These are phyloP conservation scores for Aspergillus novofumigatus DNA, from an alignment of 2,329 filamentous ascomycete genomes.

Conservation along the genomic window DNA sequence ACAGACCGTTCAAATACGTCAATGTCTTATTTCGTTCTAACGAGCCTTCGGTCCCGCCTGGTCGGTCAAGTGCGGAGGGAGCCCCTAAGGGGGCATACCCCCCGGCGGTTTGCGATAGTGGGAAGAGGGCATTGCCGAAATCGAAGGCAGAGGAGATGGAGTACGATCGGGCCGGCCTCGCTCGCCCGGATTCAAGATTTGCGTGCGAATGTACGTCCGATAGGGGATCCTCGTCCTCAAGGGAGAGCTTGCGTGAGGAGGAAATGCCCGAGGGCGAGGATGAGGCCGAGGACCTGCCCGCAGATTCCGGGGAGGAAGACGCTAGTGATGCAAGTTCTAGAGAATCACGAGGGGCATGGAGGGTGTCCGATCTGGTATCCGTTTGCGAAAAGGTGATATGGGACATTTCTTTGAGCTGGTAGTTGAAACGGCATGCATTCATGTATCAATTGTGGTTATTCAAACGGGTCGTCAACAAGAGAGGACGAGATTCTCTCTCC, in stretches of 20 bases:
- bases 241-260: constrained; percentile 86
- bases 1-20: constrained; percentile 90
- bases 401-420: constrained; percentile 23
- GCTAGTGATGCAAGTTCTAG: constrained; percentile 94
- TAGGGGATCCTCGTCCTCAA: constrained; percentile 80
- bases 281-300: constrained; percentile 60
- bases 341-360: constrained; percentile 68
- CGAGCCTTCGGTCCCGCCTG: constrained; percentile 64
- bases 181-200: constrained; percentile 47
- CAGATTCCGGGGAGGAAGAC: constrained; percentile 67
- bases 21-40: constrained; percentile 94
- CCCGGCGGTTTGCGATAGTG: constrained; percentile 75
- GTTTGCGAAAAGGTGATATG: constrained; percentile 27
- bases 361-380: constrained; percentile 24
- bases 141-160: constrained; percentile 93
- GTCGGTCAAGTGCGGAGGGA: constrained; percentile 57
- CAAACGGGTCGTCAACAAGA: neutral
- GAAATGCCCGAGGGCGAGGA: constrained; percentile 81
- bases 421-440: neutral
- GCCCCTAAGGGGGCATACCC: constrained; percentile 84
- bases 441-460: neutral
- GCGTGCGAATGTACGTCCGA: constrained; percentile 48
- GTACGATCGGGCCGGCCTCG: constrained; percentile 63
- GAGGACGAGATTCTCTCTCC: neutral
- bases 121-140: constrained; percentile 89